Base-by-base conservation (phyloP, 2,329 filamentous ascomycete genomes). In the Capronia americana region DNA sequence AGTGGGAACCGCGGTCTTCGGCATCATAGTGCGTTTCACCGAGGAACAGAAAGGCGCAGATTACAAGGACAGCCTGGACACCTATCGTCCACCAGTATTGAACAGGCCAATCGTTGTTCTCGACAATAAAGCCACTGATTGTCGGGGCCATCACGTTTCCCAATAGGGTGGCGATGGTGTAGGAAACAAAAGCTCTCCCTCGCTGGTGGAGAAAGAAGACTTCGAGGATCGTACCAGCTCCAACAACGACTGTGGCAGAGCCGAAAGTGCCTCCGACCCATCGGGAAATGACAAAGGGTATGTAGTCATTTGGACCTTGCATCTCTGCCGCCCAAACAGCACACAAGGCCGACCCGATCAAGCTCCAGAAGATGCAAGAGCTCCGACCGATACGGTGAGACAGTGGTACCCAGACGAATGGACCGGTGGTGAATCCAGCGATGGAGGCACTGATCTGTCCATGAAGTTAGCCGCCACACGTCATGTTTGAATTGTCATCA, bases 291-390 rank as follows among this genome's bases (percentile, higher is more conserved):
- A 70, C 61, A 41, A 73, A 73, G 0, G 67, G 44, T 26, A 63
- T 65, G 48, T 71, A 74, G 24, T 74, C 65, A 55, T 64, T 64
- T 17, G 30, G 26, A 3, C 59, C 51, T 12, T 72, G 74, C 73
- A 75, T 75, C 1, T 60, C 28, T 7, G 72, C 73, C 4, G 71
- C 57, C 74, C 74, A 75, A 8, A 75, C 71, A 28, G 64, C 67
- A 8, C 55, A 63, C 26, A 73, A 63, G 14, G 61, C 55, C 10
- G 61, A 66, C 28, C 28, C 28, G 12, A 73, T 32, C 32, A 74
- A 46, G 46, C 64, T 69, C 72, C 72, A 75, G 34, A 75, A 71
- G 14, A 74, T 69, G 28, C 68, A 34, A 1, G 70, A 62, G 24
- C 65, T 66, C 4, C 64, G 68, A 8, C 73, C 72, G 57, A 74